Evolutionary conservation across 2,329 filamentous ascomycete genomes (phyloP).

Genomic region (Tricladium varicosporioides): DNA sequence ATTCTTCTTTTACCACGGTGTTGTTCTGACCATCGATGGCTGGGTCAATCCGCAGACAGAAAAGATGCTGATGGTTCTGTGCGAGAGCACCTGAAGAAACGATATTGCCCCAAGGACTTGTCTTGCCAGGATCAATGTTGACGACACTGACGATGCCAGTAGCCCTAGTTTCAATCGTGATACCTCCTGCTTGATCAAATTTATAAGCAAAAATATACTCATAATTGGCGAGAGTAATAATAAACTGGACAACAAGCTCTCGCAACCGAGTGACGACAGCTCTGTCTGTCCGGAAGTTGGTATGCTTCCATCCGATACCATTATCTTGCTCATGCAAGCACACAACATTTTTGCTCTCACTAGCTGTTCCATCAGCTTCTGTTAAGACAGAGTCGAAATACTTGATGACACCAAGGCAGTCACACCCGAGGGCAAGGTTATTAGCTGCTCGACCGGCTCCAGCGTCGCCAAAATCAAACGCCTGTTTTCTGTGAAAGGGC

Average conservation of each 20-base stretch:
- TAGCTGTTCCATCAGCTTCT: slow-evolving; percentile 52
- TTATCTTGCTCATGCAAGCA: slow-evolving; percentile 70
- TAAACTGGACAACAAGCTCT: slow-evolving; percentile 64
- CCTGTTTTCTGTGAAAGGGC: slow-evolving; percentile 64
- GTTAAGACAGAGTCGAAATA: slow-evolving; percentile 58
- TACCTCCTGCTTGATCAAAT: slow-evolving; percentile 61
- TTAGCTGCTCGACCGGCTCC: slow-evolving; percentile 64
- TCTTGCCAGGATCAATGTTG: slow-evolving; percentile 54
- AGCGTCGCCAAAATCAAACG: slow-evolving; percentile 67
- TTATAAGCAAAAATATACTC: slow-evolving; percentile 67
- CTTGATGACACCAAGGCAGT: slow-evolving; percentile 67
- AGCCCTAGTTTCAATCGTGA: slow-evolving; percentile 60
- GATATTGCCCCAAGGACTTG: slow-evolving; percentile 54
- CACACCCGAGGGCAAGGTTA: slow-evolving; percentile 65
- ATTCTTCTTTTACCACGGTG: slow-evolving; percentile 53
- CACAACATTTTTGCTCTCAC: slow-evolving; percentile 56
- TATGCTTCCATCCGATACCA: slow-evolving; percentile 70
- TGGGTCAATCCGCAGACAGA: slow-evolving; percentile 53
- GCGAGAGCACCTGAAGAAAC: slow-evolving; percentile 59
- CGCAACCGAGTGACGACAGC: slow-evolving; percentile 60
- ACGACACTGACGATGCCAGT: slow-evolving; percentile 60
- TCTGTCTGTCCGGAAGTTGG: slow-evolving; percentile 62
- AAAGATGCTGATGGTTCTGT: slow-evolving; percentile 60
- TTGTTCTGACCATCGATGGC: slow-evolving; percentile 55
- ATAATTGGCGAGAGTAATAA: slow-evolving; percentile 69